Conservation (phyloP, 441 rosid species). For the Corymbia calophylla region DNA sequence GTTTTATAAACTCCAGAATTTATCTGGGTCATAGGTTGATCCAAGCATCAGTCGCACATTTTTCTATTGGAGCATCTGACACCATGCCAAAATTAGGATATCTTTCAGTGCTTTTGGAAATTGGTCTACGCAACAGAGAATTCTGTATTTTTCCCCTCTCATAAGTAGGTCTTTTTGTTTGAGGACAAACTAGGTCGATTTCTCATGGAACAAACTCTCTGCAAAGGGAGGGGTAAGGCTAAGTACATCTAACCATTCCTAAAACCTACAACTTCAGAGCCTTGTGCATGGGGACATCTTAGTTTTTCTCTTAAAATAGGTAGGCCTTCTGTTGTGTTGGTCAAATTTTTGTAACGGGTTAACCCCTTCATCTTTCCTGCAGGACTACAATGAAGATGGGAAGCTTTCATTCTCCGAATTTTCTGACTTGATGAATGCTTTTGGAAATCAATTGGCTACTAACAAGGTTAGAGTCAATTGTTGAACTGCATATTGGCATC, state of each 20-base stretch:
- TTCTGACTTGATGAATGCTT: constrained; percentile 67
- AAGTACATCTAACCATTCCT: not conserved
- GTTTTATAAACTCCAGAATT: not conserved
- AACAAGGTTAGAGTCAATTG: constrained; percentile 45
- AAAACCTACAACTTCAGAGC: not conserved
- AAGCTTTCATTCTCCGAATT: constrained; percentile 77
- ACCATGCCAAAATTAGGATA: not conserved
- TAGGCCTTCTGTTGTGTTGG: not conserved
- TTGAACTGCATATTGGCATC: not conserved
- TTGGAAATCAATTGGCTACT: constrained; percentile 77
- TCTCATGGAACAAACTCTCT: not conserved
- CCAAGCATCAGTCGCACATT: not conserved
- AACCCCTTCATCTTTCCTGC: not conserved
- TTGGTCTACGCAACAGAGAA: not conserved
- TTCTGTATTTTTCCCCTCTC: not conserved
- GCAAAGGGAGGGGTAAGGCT: not conserved
- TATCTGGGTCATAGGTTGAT: not conserved
- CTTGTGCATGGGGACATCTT: not conserved
- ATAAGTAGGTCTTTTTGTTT: not conserved
- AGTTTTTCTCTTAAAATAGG: not conserved
- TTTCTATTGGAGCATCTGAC: not conserved
- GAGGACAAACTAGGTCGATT: not conserved
- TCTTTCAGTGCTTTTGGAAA: not conserved
- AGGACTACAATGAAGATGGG: constrained; percentile 91
- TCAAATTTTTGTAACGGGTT: not conserved